Percentiles rank a stretch among this genome's conserved stretches.
phyloP scores from a whole-genome alignment of 2,329 filamentous ascomycete species.

The Hymenoscyphus albidus region DNA sequence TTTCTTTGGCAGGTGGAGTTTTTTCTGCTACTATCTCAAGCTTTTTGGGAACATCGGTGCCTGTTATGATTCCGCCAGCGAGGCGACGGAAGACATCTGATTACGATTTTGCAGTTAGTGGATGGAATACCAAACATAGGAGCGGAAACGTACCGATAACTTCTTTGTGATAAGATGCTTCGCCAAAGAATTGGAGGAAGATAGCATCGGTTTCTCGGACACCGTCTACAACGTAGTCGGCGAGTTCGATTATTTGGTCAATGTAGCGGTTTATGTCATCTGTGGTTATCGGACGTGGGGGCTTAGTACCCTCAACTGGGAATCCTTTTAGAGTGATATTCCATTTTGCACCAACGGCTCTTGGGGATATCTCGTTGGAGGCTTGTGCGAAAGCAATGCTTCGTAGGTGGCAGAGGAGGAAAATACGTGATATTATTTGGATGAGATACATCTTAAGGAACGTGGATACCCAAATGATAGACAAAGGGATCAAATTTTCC shows the following conservation, averaged over 20 bases:
- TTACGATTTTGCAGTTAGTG: too few relatives aligned
- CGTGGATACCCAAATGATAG: too few relatives aligned
- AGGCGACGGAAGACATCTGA: background rate
- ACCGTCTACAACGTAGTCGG: background rate
- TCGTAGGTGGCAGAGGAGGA: too few relatives aligned
- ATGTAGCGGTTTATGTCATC: background rate
- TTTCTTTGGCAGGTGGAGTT: background rate
- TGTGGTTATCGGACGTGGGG: background rate
- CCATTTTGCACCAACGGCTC: background rate
- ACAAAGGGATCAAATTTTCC: too few relatives aligned
- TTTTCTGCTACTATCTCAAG: background rate
- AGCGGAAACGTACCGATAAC: background rate
- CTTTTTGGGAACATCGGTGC: background rate
- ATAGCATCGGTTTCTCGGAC: background rate
- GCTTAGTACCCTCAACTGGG: background rate
- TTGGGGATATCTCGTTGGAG: background rate
- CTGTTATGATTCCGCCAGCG: too few relatives aligned
- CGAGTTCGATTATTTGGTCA: background rate
- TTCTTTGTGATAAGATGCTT: background rate
- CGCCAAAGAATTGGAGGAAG: background rate
- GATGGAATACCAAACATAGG: background rate
- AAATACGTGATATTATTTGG: too few relatives aligned
- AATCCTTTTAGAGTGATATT: background rate
- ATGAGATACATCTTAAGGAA: too few relatives aligned
- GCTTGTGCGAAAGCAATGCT: background rate